Percentiles rank a stretch among this genome's conserved stretches.
These are phyloP conservation scores for Kwoniella shandongensis DNA, from an alignment of 768 basidiomycete species.

Conservation along the genomic window DNA sequence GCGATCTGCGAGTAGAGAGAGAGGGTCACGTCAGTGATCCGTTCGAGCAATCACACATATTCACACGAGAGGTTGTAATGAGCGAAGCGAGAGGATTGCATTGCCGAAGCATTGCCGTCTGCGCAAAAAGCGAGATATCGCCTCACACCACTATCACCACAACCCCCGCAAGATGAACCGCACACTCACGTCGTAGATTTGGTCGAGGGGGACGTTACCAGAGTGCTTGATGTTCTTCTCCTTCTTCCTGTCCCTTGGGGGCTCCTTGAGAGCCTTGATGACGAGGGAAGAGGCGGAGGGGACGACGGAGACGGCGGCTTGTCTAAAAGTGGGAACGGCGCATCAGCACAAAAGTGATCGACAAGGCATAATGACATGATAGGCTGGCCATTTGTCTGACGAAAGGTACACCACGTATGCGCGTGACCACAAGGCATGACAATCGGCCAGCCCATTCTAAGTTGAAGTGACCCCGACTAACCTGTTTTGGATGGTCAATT, in stretches of 20 bases:
- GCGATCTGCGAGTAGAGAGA: slow-evolving; percentile 62
- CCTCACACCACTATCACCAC: too few relatives aligned
- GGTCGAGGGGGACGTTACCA: slow-evolving; percentile 89
- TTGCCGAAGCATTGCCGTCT: too few relatives aligned
- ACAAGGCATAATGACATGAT: neutral
- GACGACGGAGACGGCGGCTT: slow-evolving; percentile 93
- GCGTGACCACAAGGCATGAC: too few relatives aligned
- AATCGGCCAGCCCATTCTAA: neutral
- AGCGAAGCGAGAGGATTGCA: too few relatives aligned
- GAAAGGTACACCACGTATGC: too few relatives aligned
- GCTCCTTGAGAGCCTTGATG: slow-evolving; percentile 97
- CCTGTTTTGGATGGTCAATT: slow-evolving; percentile 97
- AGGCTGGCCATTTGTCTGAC: too few relatives aligned
- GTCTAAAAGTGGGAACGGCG: slow-evolving; percentile 56
- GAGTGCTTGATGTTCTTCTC: slow-evolving; percentile 99
- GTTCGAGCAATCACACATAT: slow-evolving; percentile 1
- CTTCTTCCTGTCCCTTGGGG: slow-evolving; percentile 99
- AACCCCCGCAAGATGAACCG: too few relatives aligned
- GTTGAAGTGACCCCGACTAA: slow-evolving; percentile 1
- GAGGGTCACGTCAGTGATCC: neutral
- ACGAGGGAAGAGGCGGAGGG: slow-evolving; percentile 96
- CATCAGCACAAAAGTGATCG: neutral
- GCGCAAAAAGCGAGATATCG: too few relatives aligned
- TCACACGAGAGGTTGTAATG: too few relatives aligned
- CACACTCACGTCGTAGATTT: slow-evolving; percentile 71